Conservation (phyloP, 495 filamentous ascomycete species). For the Penicillium canariense region DNA sequence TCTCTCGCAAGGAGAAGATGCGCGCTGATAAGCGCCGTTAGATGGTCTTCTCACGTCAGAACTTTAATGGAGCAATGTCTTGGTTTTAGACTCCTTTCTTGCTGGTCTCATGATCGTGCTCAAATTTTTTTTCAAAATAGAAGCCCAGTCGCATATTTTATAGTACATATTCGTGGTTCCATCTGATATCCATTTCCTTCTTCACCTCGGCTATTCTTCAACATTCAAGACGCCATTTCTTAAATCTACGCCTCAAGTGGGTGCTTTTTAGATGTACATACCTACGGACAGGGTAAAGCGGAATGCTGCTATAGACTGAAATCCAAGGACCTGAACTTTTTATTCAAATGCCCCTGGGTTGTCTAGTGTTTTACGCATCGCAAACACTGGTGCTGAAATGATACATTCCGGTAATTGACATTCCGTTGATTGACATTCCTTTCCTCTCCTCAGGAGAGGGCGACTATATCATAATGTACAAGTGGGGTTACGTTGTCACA, state of each 20-base stretch:
- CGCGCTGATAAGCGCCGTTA: constrained; percentile 40
- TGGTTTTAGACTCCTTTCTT: constrained; percentile 18
- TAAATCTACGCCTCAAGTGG: too few relatives aligned
- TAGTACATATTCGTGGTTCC: neutral
- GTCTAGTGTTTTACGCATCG: neutral
- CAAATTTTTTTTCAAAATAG: too few relatives aligned
- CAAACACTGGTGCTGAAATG: neutral
- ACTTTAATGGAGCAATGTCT: constrained; percentile 10
- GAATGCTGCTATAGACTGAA: too few relatives aligned
- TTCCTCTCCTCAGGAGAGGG: neutral
- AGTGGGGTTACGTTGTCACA: constrained; percentile 1
- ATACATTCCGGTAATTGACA: neutral
- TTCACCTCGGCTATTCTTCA: neutral
- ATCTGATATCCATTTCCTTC: neutral
- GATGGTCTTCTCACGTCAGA: constrained; percentile 13
- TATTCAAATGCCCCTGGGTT: too few relatives aligned
- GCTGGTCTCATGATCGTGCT: constrained; percentile 1
- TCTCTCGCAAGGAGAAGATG: constrained; percentile 69
- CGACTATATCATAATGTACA: constrained; percentile 20
- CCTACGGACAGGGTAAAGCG: too few relatives aligned
- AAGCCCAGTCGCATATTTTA: neutral
- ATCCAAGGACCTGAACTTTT: too few relatives aligned
- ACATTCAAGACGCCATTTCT: too few relatives aligned
- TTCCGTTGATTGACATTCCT: constrained; percentile 13
- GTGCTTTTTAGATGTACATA: too few relatives aligned